These are phyloP conservation scores for Nectriaceae sp. DNA, from an alignment of 2,329 filamentous ascomycete genomes.

Conservation along the genomic window DNA sequence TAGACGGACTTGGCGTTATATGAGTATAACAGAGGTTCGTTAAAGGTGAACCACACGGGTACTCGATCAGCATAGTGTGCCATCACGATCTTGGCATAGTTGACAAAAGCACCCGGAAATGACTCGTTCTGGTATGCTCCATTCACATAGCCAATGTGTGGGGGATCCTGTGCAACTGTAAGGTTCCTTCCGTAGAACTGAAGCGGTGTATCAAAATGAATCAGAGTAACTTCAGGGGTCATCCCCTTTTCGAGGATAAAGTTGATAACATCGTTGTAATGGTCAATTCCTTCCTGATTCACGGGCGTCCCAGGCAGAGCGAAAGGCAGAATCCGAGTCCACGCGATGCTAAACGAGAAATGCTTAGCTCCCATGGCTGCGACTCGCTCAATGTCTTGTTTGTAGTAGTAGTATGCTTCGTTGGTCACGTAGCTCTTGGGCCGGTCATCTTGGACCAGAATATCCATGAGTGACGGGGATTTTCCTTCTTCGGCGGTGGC, in stretches of 20 bases:
- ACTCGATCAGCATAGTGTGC: conserved; percentile 53
- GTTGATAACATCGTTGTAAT: conserved; percentile 57
- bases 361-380: conserved; percentile 53
- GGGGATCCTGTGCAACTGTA: conserved; percentile 17
- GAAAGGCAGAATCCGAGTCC: conserved; percentile 55
- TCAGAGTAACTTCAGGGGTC: conserved; percentile 48
- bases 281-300: conserved; percentile 51
- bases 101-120: conserved; percentile 52
- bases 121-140: conserved; percentile 47
- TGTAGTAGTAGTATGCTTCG: conserved; percentile 57
- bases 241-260: conserved; percentile 51
- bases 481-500: conserved; percentile 47
- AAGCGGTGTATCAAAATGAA: conserved; percentile 51
- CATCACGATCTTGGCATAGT: conserved; percentile 55
- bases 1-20: conserved; percentile 41
- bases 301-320: conserved; percentile 50
- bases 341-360: conserved; percentile 54
- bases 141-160: conserved; percentile 41
- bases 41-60: conserved; percentile 54
- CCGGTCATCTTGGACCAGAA: conserved; percentile 31
- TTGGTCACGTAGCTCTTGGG: conserved; percentile 41
- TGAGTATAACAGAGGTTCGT: conserved; percentile 49
- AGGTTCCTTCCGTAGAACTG: conserved; percentile 42
- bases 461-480: conserved; percentile 45
- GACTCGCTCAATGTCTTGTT: conserved; percentile 56